These are phyloP conservation scores for Carex myosuroides DNA, from an alignment of 176 grass and related monocot genomes.

Conservation along the genomic window DNA sequence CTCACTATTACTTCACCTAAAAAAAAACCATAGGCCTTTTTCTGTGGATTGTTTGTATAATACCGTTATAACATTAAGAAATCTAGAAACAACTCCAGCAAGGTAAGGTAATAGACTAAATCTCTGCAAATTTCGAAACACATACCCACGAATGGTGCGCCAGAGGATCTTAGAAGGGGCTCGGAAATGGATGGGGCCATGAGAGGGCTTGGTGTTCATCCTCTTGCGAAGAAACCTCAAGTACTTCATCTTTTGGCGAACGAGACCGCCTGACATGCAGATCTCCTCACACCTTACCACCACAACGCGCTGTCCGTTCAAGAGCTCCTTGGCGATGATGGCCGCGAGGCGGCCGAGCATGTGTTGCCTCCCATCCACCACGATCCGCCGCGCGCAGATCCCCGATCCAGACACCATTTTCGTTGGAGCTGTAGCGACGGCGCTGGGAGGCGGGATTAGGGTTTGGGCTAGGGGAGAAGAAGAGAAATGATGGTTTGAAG, in stretches of 20 bases:
- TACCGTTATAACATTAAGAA: not conserved
- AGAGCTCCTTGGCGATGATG: conserved; percentile 78
- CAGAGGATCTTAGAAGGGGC: conserved; percentile 78
- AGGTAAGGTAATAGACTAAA: not conserved
- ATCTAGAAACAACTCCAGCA: not conserved
- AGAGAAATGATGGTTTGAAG: not conserved
- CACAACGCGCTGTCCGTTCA: conserved; percentile 83
- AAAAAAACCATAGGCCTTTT: not conserved
- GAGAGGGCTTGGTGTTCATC: conserved; percentile 96
- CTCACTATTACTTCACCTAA: not conserved
- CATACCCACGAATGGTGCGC: conserved; percentile 79
- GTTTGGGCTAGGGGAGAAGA: conserved; percentile 17
- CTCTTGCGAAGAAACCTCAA: conserved; percentile 87
- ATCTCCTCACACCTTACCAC: conserved; percentile 89
- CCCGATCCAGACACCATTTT: conserved; percentile 80
- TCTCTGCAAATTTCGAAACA: not conserved
- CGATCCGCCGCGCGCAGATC: conserved; percentile 47
- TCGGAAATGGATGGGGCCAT: conserved; percentile 92
- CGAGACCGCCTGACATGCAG: conserved; percentile 80
- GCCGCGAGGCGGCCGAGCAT: conserved; percentile 80
- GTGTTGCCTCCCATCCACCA: conserved; percentile 84
- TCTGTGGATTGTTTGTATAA: not conserved
- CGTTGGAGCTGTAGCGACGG: not conserved
- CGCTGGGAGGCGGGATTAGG: conserved; percentile 12
- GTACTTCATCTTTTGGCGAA: conserved; percentile 96